Percentiles rank a stretch among this genome's conserved stretches.
Evolutionary conservation across 2,329 filamentous ascomycete species (phyloP).

Genomic region (Fragosphaeria purpurea): DNA sequence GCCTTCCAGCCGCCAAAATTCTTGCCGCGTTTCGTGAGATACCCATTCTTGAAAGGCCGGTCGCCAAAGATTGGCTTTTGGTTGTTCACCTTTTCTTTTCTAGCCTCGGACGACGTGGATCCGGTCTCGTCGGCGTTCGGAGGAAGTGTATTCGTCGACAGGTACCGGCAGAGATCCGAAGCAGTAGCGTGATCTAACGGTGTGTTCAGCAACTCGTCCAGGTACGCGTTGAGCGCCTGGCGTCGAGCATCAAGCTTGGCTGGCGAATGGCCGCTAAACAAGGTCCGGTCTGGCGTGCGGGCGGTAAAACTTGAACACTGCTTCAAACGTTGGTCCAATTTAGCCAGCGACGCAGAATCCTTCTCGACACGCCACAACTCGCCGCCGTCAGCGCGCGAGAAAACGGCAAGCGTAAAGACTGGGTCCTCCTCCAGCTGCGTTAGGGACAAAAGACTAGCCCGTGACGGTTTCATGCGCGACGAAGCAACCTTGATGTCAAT

Average conservation of each 20-base stretch:
- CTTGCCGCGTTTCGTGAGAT: conserved; percentile 92
- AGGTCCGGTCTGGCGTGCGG: conserved; percentile 68
- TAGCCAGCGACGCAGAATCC: conserved; percentile 69
- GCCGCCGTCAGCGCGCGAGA: conserved; percentile 61
- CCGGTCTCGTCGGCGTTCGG: conserved; percentile 50
- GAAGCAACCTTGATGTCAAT: conserved; percentile 83
- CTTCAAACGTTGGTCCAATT: conserved; percentile 73
- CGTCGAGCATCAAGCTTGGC: conserved; percentile 86
- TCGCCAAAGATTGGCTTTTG: conserved; percentile 48
- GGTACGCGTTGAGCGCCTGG: conserved; percentile 69
- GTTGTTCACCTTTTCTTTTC: conserved; percentile 19
- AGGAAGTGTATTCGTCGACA: conserved; percentile 58
- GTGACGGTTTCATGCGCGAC: conserved; percentile 85
- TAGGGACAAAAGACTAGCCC: conserved; percentile 71
- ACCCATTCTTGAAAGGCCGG: conserved; percentile 70
- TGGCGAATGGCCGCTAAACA: conserved; percentile 89
- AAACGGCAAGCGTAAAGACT: conserved; percentile 83
- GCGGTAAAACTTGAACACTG: conserved; percentile 61
- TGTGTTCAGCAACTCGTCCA: conserved; percentile 76
- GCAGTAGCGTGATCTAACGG: conserved; percentile 69
- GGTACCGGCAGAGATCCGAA: conserved; percentile 73
- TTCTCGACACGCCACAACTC: conserved; percentile 96
- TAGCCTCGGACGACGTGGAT: conserved; percentile 22
- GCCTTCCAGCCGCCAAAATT: conserved; percentile 99
- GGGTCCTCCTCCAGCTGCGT: conserved; percentile 82